A percentile compares a stretch with the other conserved stretches of the same genome.
Conservation (phyloP, 176 grass and related monocot species). For the Phoenix dactylifera region DNA sequence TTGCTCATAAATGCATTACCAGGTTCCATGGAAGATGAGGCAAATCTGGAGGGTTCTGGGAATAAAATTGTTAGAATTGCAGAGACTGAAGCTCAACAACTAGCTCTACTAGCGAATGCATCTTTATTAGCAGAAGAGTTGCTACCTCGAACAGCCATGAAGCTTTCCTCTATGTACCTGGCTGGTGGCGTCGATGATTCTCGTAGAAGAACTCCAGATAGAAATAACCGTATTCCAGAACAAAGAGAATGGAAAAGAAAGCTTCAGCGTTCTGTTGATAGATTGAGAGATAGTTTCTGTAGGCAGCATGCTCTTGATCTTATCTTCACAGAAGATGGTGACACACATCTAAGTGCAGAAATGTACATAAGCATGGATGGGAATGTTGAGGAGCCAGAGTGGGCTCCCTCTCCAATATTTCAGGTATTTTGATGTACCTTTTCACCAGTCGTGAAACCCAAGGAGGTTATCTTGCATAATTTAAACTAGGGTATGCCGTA, state of each 20-base stretch:
- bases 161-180: slow-evolving; percentile 53
- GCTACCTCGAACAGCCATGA: slow-evolving; percentile 79
- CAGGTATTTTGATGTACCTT: slow-evolving; percentile 45
- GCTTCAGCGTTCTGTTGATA: slow-evolving; percentile 75
- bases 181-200: slow-evolving; percentile 46
- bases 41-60: slow-evolving; percentile 68
- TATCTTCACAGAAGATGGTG: slow-evolving; percentile 93
- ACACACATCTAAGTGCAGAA: slow-evolving; percentile 72
- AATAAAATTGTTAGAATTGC: slow-evolving; percentile 87
- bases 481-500: no score
- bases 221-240: slow-evolving; percentile 63
- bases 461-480: no score
- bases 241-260: slow-evolving; percentile 93
- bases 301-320: slow-evolving; percentile 91
- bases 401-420: slow-evolving; percentile 76
- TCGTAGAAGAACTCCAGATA: slow-evolving; percentile 49
- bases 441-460: neutral
- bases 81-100: slow-evolving; percentile 73
- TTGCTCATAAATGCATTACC: slow-evolving; percentile 82
- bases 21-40: slow-evolving; percentile 73
- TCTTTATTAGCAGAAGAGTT: slow-evolving; percentile 90
- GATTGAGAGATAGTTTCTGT: slow-evolving; percentile 76
- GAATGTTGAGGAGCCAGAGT: slow-evolving; percentile 60
- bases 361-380: slow-evolving; percentile 89
- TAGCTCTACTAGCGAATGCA: slow-evolving; percentile 84